phyloP scores from a whole-genome alignment of 2,329 filamentous ascomycete genomes.

The Ascochyta rabiei region DNA sequence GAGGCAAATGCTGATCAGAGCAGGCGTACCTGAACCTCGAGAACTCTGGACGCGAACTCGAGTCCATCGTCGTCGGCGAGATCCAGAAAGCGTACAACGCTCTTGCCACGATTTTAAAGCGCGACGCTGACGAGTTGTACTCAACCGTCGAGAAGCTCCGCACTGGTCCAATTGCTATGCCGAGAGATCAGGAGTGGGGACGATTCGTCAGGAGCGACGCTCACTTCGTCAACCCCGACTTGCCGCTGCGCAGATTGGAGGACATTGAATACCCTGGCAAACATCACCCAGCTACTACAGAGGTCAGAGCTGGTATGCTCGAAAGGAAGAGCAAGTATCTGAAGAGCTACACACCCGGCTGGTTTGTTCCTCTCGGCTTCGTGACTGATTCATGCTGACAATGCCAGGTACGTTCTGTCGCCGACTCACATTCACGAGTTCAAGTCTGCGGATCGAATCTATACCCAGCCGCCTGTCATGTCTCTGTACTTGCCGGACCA shows the following conservation, averaged over 20 bases:
- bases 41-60: slow-evolving; percentile 89
- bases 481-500: slow-evolving; percentile 94
- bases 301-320: slow-evolving; percentile 87
- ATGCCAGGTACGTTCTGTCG: slow-evolving; percentile 84
- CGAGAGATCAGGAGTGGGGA: slow-evolving; percentile 91
- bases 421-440: slow-evolving; percentile 98
- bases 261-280: slow-evolving; percentile 92
- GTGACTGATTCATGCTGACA: slow-evolving; percentile 11
- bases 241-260: slow-evolving; percentile 77
- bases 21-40: slow-evolving; percentile 95
- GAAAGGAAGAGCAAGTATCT: slow-evolving; percentile 99
- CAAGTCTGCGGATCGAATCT: slow-evolving; percentile 92
- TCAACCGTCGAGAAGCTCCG: slow-evolving; percentile 80
- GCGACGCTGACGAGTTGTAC: slow-evolving; percentile 84
- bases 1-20: slow-evolving; percentile 15
- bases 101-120: slow-evolving; percentile 87
- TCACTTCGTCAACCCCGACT: slow-evolving; percentile 83
- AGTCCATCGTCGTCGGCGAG: slow-evolving; percentile 94
- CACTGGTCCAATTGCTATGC: slow-evolving; percentile 86
- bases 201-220: slow-evolving; percentile 80
- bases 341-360: slow-evolving; percentile 95
- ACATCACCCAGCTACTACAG: slow-evolving; percentile 79
- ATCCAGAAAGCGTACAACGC: slow-evolving; percentile 98
- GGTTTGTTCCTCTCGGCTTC: slow-evolving; percentile 62
- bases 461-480: slow-evolving; percentile 87